Base-by-base conservation (phyloP, 2,329 filamentous ascomycete genomes). In the Penicillium sp. region DNA sequence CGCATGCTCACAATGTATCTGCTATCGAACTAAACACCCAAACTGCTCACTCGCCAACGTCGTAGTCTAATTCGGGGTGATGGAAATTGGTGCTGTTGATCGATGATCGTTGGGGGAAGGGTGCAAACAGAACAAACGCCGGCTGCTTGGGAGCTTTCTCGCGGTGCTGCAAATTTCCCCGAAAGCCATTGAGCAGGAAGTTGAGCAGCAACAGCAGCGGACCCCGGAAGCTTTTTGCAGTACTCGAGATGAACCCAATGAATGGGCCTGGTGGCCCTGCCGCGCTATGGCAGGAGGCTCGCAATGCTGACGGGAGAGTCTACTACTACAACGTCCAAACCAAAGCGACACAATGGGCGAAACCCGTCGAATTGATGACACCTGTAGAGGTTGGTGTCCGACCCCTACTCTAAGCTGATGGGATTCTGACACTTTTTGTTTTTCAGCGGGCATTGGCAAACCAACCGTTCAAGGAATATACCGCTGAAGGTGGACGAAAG, bases 391-490 rank as follows among this genome's bases (percentile, higher is more conserved):
- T 93, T 79, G 46, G 55, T 66, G 77, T 68, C 61, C 50, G 19
- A 8, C 60, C 44, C 48, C 52, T 66, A 61, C 56, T 66, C 9
- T 35, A 41, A 23, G 7, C 19, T 48, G 13, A 21, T 41, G n/a
- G 11, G 41, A 26, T 44, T 26, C 35, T 23, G 13, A 47, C 31
- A 2, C 38, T 62, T 17, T 47, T 57, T 15, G 38, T 9, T 63
- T 58, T 64, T 62, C 74, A 93, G 92, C 90, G 90, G 73, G 91
- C 91, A 58, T 84, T 96, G 52, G 85, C 90, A 55, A 89, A 90
- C 70, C 91, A 95, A 69, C 91, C 91, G 66, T 99, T 93, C 93
- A 95, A 94, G 73, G 92, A 97, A 78, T 95, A 96, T 73, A 92
- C 90, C 29, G 89, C 91, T 23, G 88, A 93, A 65, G 91, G 92